These are phyloP conservation scores for Albatrellus ellisii DNA, from an alignment of 768 basidiomycete species.

Conservation along the genomic window DNA sequence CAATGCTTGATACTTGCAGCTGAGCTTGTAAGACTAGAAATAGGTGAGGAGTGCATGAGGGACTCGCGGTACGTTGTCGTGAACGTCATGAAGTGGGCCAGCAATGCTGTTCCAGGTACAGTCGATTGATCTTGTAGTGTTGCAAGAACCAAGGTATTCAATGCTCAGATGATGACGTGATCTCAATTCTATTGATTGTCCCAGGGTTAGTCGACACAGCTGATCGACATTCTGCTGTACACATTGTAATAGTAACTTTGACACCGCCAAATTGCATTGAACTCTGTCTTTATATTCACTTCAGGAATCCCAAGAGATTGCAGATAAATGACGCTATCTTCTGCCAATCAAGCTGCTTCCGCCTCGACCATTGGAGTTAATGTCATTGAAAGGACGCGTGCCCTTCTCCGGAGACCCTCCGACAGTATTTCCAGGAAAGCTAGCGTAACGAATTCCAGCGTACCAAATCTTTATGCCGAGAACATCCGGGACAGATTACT, in stretches of 20 bases:
- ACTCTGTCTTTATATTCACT: conserved; percentile 34
- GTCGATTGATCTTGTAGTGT: conserved; percentile 29
- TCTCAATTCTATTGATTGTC: conserved; percentile 15
- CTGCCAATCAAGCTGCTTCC: conserved; percentile 2
- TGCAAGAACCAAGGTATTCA: conserved; percentile 51
- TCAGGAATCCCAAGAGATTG: conserved; percentile 18
- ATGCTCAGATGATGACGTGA: conserved; percentile 35
- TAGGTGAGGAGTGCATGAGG: conserved; percentile 19
- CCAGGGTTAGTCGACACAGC: conserved; percentile 25
- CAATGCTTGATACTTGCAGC: conserved; percentile 48
- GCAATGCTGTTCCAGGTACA: conserved; percentile 29
- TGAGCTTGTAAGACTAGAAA: conserved; percentile 30
- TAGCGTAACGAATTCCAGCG: conserved; percentile 7
- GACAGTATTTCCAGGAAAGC: conserved; percentile 31
- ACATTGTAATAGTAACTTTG: conserved; percentile 37
- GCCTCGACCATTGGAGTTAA: conserved; percentile 36
- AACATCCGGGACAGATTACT: conserved; percentile 27
- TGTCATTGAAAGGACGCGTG: conserved; percentile 34
- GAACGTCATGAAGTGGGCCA: conserved; percentile 39
- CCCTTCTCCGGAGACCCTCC: conserved; percentile 42
- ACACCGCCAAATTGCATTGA: conserved; percentile 36
- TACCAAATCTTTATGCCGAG: not conserved
- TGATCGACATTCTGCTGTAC: conserved; percentile 28
- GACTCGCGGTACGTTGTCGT: conserved; percentile 28
- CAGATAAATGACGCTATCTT: conserved; percentile 13